Evolutionary conservation across 1,139 yeast species (phyloP).

Genomic region (Yamadazyma siamensis): DNA sequence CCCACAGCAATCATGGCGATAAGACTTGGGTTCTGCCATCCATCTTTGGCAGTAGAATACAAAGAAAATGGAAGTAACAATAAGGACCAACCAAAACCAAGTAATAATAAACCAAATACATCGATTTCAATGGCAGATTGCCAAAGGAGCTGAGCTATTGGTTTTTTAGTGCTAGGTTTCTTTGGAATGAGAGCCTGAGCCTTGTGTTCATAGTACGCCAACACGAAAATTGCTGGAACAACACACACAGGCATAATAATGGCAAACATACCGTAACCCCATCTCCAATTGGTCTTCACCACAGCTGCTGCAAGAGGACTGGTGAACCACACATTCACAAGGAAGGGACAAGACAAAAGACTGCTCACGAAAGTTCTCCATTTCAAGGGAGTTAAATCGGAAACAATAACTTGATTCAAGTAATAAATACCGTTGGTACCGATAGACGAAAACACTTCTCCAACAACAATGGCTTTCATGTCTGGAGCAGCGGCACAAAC

Average conservation of each 20-base stretch:
- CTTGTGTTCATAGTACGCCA: slow-evolving; percentile 23
- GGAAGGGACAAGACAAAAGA: slow-evolving; percentile 24
- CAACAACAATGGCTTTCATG: slow-evolving; percentile 27
- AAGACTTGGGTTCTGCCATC: slow-evolving; percentile 32
- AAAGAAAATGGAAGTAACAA: slow-evolving; percentile 32
- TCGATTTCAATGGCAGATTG: slow-evolving; percentile 21
- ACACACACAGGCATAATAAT: slow-evolving; percentile 29
- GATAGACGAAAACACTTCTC: slow-evolving; percentile 25
- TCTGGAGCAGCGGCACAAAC: slow-evolving; percentile 23
- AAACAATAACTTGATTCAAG: slow-evolving; percentile 21
- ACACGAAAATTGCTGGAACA: slow-evolving; percentile 23
- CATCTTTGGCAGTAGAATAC: slow-evolving; percentile 20
- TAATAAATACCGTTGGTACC: slow-evolving; percentile 21
- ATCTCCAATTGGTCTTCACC: slow-evolving; percentile 31
- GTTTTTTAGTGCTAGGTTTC: too few species aligned
- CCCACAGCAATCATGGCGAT: slow-evolving; percentile 37
- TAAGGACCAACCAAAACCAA: slow-evolving; percentile 33
- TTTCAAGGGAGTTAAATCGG: slow-evolving; percentile 31
- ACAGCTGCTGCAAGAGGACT: slow-evolving; percentile 27
- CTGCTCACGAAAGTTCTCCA: slow-evolving; percentile 27
- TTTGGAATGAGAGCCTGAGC: slow-evolving; percentile 10
- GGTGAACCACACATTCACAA: slow-evolving; percentile 30
- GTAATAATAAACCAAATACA: slow-evolving; percentile 29
- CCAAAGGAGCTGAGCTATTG: slow-evolving; percentile 1
- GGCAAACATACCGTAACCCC: slow-evolving; percentile 41